Percentiles rank a stretch among this genome's conserved stretches.
Evolutionary conservation across 495 filamentous ascomycete species (phyloP).

Genomic region (Penicillium taxi): DNA sequence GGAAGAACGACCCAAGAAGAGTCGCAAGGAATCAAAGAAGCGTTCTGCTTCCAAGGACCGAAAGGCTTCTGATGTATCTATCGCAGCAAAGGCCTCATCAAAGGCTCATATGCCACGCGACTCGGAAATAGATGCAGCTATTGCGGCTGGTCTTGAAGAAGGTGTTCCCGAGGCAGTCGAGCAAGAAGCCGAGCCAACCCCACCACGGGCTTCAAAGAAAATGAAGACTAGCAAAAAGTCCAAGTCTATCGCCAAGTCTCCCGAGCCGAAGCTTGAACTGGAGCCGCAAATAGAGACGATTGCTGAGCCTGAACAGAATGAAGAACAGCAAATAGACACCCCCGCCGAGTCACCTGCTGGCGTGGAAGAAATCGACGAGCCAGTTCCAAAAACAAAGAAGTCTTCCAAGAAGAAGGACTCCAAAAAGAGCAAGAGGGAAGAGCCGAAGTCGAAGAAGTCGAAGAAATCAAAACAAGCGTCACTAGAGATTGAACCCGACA

Average conservation of each 20-base stretch:
- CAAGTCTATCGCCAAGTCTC: conserved; percentile 19
- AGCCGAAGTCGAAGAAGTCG: conserved; percentile 12
- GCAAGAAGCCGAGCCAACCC: conserved; percentile 2
- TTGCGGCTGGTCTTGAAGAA: conserved; percentile 56
- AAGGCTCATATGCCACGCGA: conserved; percentile 43
- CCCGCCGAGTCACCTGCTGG: not conserved
- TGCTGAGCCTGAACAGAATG: conserved; percentile 3
- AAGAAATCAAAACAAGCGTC: conserved; percentile 22
- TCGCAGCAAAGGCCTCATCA: conserved; percentile 33
- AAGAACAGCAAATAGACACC: not conserved
- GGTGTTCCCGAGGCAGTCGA: conserved; percentile 11
- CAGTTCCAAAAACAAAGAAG: conserved; percentile 19
- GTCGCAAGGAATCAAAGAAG: conserved; percentile 36
- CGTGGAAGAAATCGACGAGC: conserved; percentile 20
- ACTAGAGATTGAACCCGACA: conserved; percentile 25
- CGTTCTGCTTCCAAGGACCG: conserved; percentile 38
- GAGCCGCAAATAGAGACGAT: conserved; percentile 1
- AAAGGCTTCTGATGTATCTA: conserved; percentile 47
- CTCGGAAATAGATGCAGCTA: conserved; percentile 59
- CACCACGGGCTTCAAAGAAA: conserved; percentile 30
- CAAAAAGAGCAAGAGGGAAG: conserved; percentile 24
- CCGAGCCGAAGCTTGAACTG: conserved; percentile 3
- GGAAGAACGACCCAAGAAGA: conserved; percentile 26
- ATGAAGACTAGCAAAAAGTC: conserved; percentile 32
- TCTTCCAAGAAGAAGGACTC: conserved; percentile 21